Evolutionary conservation across 345 rosid species (phyloP).

Genomic region (Mercurialis annua): DNA sequence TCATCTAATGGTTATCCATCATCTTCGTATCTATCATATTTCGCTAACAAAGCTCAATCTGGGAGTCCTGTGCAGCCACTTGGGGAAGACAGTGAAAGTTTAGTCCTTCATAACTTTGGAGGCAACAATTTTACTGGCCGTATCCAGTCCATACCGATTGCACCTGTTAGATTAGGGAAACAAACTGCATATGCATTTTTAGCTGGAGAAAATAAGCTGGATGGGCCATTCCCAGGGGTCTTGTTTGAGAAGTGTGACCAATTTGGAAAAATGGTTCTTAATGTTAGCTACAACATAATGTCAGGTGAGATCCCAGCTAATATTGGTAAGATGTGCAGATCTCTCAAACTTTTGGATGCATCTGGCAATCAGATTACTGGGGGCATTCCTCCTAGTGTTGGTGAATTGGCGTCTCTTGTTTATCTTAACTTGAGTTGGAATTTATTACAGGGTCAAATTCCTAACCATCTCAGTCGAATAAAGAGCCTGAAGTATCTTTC

Average conservation of each 20-base stretch:
- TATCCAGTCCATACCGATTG: conserved; percentile 47
- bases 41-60: conserved; percentile 42
- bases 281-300: conserved; percentile 52
- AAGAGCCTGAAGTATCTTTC: conserved; percentile 45
- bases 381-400: conserved; percentile 39
- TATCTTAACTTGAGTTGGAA: conserved; percentile 52
- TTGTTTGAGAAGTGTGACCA: conserved; percentile 43
- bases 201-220: conserved; percentile 52
- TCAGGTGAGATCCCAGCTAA: conserved; percentile 44
- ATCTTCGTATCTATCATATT: conserved; percentile 52
- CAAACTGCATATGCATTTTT: conserved; percentile 50
- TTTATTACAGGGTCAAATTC: conserved; percentile 46
- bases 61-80: conserved; percentile 27
- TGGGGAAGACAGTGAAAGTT: conserved; percentile 39
- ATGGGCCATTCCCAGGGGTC: conserved; percentile 47
- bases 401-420: conserved; percentile 40
- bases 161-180: conserved; percentile 52
- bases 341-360: conserved; percentile 46
- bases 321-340: conserved; percentile 44
- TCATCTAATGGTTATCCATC: conserved; percentile 33
- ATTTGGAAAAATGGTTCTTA: conserved; percentile 36
- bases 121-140: conserved; percentile 71
- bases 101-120: conserved; percentile 63
- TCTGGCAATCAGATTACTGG: conserved; percentile 54
- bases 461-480: conserved; percentile 33